Evolutionary conservation across 2,329 filamentous ascomycete genomes (phyloP), one percentile per base, ranked within the genome.

Genomic region (Torrubiellomyces zombiae): DNA sequence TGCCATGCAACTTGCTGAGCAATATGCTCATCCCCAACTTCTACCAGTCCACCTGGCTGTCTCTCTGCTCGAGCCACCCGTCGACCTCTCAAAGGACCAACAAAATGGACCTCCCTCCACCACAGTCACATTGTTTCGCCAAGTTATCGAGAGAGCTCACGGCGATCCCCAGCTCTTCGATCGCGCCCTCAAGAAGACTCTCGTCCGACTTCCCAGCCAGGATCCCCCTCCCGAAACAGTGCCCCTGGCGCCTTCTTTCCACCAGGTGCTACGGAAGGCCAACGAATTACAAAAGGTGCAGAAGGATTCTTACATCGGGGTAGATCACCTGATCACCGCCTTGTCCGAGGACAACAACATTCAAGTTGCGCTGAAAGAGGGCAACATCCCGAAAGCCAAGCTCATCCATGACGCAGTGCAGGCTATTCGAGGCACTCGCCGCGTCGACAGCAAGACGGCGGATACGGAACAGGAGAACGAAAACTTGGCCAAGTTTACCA

Each of bases 401-500:
- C 63, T 94, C 18, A 66, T 98, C 32, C 81, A 93, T 47, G 75
- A 79, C 36, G 86, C 89, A n/a, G 71, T 98, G 20, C 70, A 82
- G 43, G 73, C 82, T 30, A 93, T 98, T 39, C 76, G 89, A 35
- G 89, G 89, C 32, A 95, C 83, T 20, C 82, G 75, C 56, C 68
- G 86, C 34, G 85, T 98, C 20, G 89, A 98, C 53, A 92, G 82
- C 31, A 93, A 92, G 60, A 93, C 81, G 4, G 89, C 89, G 28
- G 89, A 98, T 53, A 74, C 76, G 0, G 89, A 95, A 52, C 65
- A 78, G 43, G 86, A 94, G 43, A 80, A 85, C 42, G 89, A 98
- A 55, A 94, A 93, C 46, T 61, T 98, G 32, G 81, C 85, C 58
- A 98, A 95, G 45, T 98, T 94, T 54, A 95, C 89, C 28, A 89